phyloP scores from a whole-genome alignment of 768 basidiomycete genomes.

The Gymnopilus junonius region DNA sequence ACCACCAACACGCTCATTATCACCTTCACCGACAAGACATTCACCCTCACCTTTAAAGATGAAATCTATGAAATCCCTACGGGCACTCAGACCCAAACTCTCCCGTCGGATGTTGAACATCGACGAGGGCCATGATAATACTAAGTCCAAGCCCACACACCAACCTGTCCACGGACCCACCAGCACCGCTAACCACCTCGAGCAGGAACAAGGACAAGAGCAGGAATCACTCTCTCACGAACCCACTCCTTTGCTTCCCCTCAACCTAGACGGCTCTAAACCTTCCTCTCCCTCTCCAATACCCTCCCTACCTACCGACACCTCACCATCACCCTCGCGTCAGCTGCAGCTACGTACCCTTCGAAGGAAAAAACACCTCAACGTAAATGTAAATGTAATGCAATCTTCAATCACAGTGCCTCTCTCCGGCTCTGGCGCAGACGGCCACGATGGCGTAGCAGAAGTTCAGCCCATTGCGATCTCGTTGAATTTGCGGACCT shows the following conservation, averaged over 20 bases:
- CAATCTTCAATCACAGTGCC: background rate
- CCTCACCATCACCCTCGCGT: background rate
- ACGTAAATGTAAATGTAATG: background rate
- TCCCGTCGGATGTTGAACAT: constrained; percentile 7
- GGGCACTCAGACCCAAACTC: constrained; percentile 1
- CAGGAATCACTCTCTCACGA: no score
- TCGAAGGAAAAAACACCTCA: constrained; percentile 8
- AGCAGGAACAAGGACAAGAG: no score
- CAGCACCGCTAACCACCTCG: background rate
- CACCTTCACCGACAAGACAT: background rate
- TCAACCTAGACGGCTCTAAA: background rate
- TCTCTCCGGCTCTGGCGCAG: constrained; percentile 11
- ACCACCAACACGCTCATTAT: background rate
- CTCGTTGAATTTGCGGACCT: constrained; percentile 18
- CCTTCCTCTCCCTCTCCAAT: background rate
- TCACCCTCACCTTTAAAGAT: constrained; percentile 9
- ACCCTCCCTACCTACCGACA: background rate
- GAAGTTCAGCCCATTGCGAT: constrained; percentile 27
- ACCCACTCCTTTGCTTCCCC: no score
- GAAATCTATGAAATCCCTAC: constrained; percentile 18
- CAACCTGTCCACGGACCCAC: background rate
- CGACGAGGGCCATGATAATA: constrained; percentile 11
- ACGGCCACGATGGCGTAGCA: constrained; percentile 13
- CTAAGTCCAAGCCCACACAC: background rate
- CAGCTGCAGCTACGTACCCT: background rate